Conservation (phyloP, 164 flowering plant species). For the Stephania japonica region DNA sequence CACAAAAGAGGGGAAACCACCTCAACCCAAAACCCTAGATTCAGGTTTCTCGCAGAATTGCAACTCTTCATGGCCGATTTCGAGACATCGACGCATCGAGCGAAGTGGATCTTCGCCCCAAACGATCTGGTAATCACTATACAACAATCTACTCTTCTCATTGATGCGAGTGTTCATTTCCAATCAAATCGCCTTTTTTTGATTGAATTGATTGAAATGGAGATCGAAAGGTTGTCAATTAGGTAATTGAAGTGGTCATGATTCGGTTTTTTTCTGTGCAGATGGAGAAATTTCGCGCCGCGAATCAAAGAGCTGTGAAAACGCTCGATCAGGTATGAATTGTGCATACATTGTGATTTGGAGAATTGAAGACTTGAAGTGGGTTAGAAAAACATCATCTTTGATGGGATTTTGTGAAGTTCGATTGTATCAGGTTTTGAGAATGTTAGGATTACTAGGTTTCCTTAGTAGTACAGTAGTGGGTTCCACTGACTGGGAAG, state of each 20-base stretch:
- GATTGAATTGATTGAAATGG: not conserved
- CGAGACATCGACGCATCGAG: constrained; percentile 78
- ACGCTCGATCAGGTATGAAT: constrained; percentile 59
- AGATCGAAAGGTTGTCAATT: not conserved
- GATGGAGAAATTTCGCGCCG: constrained; percentile 59
- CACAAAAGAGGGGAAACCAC: not conserved
- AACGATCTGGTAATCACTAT: constrained; percentile 48
- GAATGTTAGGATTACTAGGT: not conserved
- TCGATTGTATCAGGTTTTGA: not conserved
- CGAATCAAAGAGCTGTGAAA: constrained; percentile 72
- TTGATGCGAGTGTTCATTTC: not conserved
- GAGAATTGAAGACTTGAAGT: not conserved
- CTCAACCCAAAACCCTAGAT: not conserved
- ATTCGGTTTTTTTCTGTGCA: constrained; percentile 16
- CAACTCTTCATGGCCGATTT: constrained; percentile 74
- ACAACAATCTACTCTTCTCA: too few relatives aligned
- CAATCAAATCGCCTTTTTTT: not conserved
- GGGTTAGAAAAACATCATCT: not conserved
- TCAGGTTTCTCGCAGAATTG: not conserved
- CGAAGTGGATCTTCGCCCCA: constrained; percentile 85
- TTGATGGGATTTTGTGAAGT: not conserved
- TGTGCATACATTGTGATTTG: not conserved
- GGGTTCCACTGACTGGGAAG: too few relatives aligned
- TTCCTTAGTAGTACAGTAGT: not conserved
- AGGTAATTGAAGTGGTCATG: not conserved